These are phyloP conservation scores for Phanerodontia chrysosporium DNA, from an alignment of 768 basidiomycete genomes.

Conservation along the genomic window DNA sequence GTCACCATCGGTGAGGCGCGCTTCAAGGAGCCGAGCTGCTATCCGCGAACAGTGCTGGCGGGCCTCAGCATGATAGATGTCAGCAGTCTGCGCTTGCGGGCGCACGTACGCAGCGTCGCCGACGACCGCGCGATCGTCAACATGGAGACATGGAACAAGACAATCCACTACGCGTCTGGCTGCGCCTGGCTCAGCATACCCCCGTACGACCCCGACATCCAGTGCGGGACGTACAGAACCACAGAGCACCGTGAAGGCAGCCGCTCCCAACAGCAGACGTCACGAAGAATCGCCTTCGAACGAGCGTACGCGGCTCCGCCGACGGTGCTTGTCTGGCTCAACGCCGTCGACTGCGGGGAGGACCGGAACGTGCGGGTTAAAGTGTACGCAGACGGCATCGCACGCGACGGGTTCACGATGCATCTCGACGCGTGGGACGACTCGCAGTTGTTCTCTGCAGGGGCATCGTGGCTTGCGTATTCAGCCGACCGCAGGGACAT, in stretches of 20 bases:
- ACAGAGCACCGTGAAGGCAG: background rate
- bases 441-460: background rate
- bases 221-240: background rate
- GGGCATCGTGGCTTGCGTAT: constrained; percentile 1
- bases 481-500: background rate
- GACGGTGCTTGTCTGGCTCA: constrained; percentile 1
- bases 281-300: background rate
- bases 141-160: background rate
- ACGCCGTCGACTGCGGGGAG: background rate
- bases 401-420: background rate
- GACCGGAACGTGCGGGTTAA: background rate
- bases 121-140: background rate
- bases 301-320: background rate
- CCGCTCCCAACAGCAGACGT: background rate
- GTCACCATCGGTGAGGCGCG: background rate
- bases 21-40: background rate
- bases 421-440: constrained; percentile 5
- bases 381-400: background rate
- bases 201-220: background rate
- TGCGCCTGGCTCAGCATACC: background rate
- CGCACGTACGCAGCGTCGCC: background rate
- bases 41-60: background rate
- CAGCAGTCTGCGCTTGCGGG: background rate
- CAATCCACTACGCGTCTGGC: background rate
- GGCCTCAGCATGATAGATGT: background rate